These are phyloP conservation scores for Zalaria sp. DNA, from an alignment of 2,329 filamentous ascomycete genomes.

Conservation along the genomic window DNA sequence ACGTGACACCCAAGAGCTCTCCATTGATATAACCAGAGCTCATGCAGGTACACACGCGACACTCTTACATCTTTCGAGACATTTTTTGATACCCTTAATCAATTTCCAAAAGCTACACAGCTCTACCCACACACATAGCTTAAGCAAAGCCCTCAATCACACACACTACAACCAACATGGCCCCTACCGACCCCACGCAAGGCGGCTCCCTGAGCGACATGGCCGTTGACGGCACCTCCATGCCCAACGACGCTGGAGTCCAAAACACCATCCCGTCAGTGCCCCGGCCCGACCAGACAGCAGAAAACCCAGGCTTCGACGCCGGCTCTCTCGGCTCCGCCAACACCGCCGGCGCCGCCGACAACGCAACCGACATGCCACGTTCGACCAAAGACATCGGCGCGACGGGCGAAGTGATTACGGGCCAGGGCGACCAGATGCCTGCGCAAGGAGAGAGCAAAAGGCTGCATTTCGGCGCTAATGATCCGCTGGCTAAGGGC, in stretches of 20 bases:
- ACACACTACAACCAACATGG: too few relatives aligned
- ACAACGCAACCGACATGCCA: slow-evolving; percentile 35
- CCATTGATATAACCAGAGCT: too few relatives aligned
- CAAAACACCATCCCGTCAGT: slow-evolving; percentile 33
- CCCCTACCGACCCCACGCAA: neutral
- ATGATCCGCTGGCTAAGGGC: slow-evolving; percentile 23
- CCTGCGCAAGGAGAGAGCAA: slow-evolving; percentile 24
- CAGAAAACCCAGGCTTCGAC: slow-evolving; percentile 18
- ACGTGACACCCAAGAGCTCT: too few relatives aligned
- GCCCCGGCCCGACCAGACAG: slow-evolving; percentile 31
- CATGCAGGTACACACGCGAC: too few relatives aligned
- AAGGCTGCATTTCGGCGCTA: slow-evolving; percentile 18
- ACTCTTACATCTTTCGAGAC: too few relatives aligned
- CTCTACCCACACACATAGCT: too few relatives aligned
- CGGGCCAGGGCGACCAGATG: slow-evolving; percentile 20
- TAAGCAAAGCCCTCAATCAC: too few relatives aligned
- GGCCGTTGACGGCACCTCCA: slow-evolving; percentile 18
- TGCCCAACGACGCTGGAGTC: slow-evolving; percentile 33
- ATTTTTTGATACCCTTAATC: too few relatives aligned
- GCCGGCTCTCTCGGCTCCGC: slow-evolving; percentile 22
- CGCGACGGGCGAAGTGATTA: slow-evolving; percentile 20
- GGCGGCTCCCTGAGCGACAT: slow-evolving; percentile 21
- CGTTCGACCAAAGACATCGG: slow-evolving; percentile 17
- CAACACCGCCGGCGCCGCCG: slow-evolving; percentile 27
- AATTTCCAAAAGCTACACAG: too few relatives aligned